Conservation (phyloP, 805 yeast species). For the Ogataea naganishii region DNA sequence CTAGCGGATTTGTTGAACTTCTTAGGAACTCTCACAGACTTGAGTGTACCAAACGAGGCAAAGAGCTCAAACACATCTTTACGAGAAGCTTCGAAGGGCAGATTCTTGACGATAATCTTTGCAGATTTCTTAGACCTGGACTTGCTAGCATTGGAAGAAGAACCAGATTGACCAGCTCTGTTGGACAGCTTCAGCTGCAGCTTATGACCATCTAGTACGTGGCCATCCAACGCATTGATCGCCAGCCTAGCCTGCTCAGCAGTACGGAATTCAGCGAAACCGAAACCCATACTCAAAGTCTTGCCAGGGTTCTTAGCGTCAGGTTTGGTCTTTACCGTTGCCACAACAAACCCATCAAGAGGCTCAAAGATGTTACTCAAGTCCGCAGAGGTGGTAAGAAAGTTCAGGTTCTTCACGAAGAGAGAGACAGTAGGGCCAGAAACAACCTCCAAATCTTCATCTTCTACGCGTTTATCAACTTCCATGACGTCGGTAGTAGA, state of each 20-base stretch:
- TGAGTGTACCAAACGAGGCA: constrained; percentile 89
- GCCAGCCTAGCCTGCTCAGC: constrained; percentile 75
- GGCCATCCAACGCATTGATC: constrained; percentile 62
- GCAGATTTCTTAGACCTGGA: constrained; percentile 33
- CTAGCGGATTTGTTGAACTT: constrained; percentile 92
- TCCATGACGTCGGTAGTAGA: constrained; percentile 37
- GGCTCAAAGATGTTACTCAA: constrained; percentile 57
- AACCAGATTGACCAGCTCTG: constrained; percentile 44
- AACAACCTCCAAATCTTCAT: constrained; percentile 28
- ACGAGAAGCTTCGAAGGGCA: constrained; percentile 93
- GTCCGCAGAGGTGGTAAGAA: constrained; percentile 56
- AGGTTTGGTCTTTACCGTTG: constrained; percentile 80
- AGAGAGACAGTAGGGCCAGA: constrained; percentile 80
- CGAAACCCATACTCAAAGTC: constrained; percentile 92
- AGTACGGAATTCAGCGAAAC: constrained; percentile 84
- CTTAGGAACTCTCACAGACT: constrained; percentile 92
- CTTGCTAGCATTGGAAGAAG: constrained; percentile 16
- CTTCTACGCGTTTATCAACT: constrained; percentile 15
- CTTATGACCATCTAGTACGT: constrained; percentile 80
- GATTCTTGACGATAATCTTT: constrained; percentile 89
- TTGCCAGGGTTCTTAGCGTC: constrained; percentile 66
- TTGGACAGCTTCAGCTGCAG: constrained; percentile 84
- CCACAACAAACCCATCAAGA: constrained; percentile 72
- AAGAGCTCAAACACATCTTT: constrained; percentile 88
- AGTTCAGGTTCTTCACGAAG: constrained; percentile 87